Base-by-base conservation (phyloP, 129 eudicot species). In the Flaveria trinervia region DNA sequence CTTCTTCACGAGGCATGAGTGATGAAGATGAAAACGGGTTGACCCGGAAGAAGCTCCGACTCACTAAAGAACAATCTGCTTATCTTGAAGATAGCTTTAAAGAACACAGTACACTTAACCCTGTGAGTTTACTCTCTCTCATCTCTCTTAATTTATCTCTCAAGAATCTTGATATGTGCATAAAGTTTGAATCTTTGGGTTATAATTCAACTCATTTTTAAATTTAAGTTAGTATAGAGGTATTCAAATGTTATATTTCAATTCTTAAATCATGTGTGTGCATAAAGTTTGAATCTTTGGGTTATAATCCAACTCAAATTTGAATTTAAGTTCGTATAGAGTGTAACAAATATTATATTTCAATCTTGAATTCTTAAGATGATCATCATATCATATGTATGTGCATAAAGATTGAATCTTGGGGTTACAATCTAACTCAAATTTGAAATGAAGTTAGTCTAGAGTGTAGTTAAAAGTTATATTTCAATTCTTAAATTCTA, bases 71-170 rank as follows among this genome's bases (percentile, higher is more conserved):
- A 41, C 94, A 91, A 55, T 91, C 94, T 56, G 94, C 97, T 79
- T 88, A 85, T 85, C 94, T 91, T 75, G 94, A 91, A 86, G 92
- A 91, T 22, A 91, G 97, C 41, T 91, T 91, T 73, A 91, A 91
- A 83, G 92, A 88, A 80, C 97, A 91, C 66, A 82, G 81, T 74
- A 91, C 97, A 28, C 97, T 91, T 64, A 91, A 88, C 76, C 94
- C 97, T 69, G 94, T 91, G 80, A 81, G 92, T 74, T 33, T 33
- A 33, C 39, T 33, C 39, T 51, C 39, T 57, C 71, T 28, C 43
- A 18, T 45, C 10, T 33, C 39, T 33, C 30, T 26, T 26, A 43
- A 9, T 43, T 45, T 61, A 43, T 41, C 70, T 76, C 65, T 55
- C 80, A 73, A 72, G 44, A 65, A 52, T 65, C 51, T 73, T 80